Conservation (phyloP, 805 yeast genomes). For the Lipomyces spencermartinsiae region DNA sequence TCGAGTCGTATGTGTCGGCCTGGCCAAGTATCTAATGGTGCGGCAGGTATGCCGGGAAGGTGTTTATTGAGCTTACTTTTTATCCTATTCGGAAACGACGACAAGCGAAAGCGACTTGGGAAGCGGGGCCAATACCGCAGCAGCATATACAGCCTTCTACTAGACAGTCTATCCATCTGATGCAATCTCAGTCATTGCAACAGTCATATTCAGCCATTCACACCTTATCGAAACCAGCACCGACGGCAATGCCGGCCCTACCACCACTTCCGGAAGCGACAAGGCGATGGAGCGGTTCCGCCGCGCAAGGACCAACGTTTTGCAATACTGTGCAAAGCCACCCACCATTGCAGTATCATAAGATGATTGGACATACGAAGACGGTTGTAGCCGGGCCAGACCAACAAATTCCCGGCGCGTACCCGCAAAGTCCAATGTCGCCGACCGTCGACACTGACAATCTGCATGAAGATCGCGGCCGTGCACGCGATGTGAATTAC, state of each 20-base stretch:
- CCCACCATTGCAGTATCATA: background rate
- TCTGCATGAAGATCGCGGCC: background rate
- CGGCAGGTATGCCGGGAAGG: background rate
- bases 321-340: background rate
- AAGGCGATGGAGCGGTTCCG: constrained; percentile 1
- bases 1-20: background rate
- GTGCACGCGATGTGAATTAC: background rate
- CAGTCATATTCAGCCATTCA: background rate
- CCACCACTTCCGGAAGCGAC: background rate
- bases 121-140: background rate
- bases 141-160: background rate
- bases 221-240: background rate
- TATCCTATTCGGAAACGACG: constrained; percentile 1
- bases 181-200: background rate
- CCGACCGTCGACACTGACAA: background rate
- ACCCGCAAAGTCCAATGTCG: background rate
- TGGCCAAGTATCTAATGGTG: background rate
- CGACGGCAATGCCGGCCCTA: background rate
- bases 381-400: background rate
- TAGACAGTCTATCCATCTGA: background rate
- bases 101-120: background rate
- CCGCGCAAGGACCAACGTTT: background rate
- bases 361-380: background rate
- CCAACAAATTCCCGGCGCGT: background rate
- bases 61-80: background rate